These are phyloP conservation scores for Trypanosoma avium DNA, from an alignment of 208 protist genomes.

Conservation along the genomic window DNA sequence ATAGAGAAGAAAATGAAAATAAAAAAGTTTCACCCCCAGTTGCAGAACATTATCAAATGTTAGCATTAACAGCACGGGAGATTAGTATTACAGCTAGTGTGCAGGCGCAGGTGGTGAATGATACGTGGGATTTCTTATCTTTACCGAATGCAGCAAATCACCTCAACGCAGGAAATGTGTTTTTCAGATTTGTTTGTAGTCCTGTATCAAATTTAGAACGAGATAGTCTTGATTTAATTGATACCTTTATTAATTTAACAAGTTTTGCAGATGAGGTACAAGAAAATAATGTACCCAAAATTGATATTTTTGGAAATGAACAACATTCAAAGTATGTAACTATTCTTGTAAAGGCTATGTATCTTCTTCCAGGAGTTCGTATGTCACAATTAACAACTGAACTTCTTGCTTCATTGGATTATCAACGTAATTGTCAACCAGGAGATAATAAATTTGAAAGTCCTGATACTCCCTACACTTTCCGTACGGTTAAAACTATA, in stretches of 20 bases:
- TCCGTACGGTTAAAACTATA: conserved; percentile 67
- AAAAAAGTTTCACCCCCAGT: conserved; percentile 11
- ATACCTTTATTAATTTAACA: conserved; percentile 73
- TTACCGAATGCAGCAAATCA: conserved; percentile 25
- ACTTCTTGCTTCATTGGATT: conserved; percentile 73
- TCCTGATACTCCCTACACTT: conserved; percentile 59
- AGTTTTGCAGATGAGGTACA: conserved; percentile 66
- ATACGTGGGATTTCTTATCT: conserved; percentile 85
- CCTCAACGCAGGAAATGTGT: conserved; percentile 66
- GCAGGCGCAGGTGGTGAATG: conserved; percentile 38
- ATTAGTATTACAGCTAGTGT: conserved; percentile 40
- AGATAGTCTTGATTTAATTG: conserved; percentile 57
- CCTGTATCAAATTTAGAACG: conserved; percentile 34
- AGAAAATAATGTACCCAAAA: conserved; percentile 80
- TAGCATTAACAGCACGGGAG: conserved; percentile 62
- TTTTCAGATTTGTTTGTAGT: conserved; percentile 80
- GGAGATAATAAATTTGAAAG: conserved; percentile 66
- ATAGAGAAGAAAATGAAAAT: neutral
- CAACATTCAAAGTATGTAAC: conserved; percentile 68
- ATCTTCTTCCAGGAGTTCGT: conserved; percentile 75
- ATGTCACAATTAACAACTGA: conserved; percentile 53
- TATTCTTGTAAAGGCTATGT: conserved; percentile 88
- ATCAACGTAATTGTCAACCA: conserved; percentile 83
- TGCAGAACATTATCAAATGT: conserved; percentile 78
- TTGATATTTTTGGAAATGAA: conserved; percentile 54